phyloP scores from a whole-genome alignment of 78 protist genomes.

The Emiliania huxleyi region DNA sequence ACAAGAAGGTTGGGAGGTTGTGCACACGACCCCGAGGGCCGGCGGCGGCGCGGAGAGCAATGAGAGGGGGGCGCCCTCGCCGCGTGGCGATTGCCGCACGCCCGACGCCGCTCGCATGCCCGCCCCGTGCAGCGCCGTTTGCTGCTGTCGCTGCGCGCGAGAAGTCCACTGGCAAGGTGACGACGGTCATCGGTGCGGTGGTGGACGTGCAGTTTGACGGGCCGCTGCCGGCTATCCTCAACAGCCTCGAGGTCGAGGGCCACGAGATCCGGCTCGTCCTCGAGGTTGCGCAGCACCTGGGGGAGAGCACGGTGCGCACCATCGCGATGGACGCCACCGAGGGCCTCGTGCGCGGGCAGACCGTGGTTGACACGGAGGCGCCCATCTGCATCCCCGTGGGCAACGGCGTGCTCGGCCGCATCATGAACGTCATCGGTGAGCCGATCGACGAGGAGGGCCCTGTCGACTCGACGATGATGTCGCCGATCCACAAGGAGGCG shows the following conservation, averaged over 20 bases:
- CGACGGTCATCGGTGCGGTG: constrained; percentile 98
- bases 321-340: constrained; percentile 98
- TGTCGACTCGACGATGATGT: constrained; percentile 51
- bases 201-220: constrained; percentile 97
- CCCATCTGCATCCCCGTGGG: constrained; percentile 98
- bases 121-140: not conserved
- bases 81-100: not conserved
- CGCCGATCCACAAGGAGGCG: constrained; percentile 91
- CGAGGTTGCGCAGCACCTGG: constrained; percentile 97
- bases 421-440: constrained; percentile 97
- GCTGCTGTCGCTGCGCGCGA: not conserved
- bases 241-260: constrained; percentile 85
- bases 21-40: too few species aligned
- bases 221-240: constrained; percentile 90
- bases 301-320: constrained; percentile 94
- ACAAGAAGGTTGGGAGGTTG: too few species aligned
- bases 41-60: not conserved
- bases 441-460: constrained; percentile 75
- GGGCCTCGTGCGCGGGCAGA: constrained; percentile 91
- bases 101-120: not conserved
- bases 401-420: constrained; percentile 92
- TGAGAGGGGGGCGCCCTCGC: not conserved
- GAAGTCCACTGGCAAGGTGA: constrained; percentile 30
- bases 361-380: constrained; percentile 86
- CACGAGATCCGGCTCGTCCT: constrained; percentile 67